Base-by-base conservation (phyloP, 1,284 basidiomycete species). In the Vanrija pseudolonga region DNA sequence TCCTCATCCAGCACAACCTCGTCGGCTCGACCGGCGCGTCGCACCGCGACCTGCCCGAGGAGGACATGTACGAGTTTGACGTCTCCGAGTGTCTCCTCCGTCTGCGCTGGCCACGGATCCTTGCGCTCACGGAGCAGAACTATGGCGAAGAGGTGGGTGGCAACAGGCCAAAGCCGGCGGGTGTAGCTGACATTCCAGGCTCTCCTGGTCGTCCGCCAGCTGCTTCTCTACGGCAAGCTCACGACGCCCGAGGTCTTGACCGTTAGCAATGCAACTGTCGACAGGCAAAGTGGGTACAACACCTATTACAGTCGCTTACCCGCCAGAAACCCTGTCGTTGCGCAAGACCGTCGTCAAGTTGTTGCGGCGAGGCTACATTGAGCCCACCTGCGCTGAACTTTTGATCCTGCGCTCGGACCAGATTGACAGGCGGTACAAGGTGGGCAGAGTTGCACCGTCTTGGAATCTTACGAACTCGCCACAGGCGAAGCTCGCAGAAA, bases 1-100 rank as follows among this genome's bases (percentile, higher is more conserved):
- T 88, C 47, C 83, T 98, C 50, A 82, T 94, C 22, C 94, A 98
- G 74, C 94, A 98, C 74, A 92, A 94, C 72, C 78, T 97, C 50
- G 81, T 94, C 39, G 90, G 89, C 83, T 87, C 92, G 68, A 85
- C 88, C 3, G 82, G 83, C 45, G 83, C 82, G 5, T 68, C 64
- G 26, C 55, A 56, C 12, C 61, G 61, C 40, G 51, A 52, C 12
- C 83, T 85, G 36, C 84, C 85, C n/a, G 88, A 86, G 45, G 71
- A 71, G 24, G 89, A 90, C 65, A 81, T 88, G 51, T 72, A 71
- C 56, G 72, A 77, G 55, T 81, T 90, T 56, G 89, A 90, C 66
- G 78, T 84, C 15, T 82, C 86, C 51, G 89, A 91, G 68, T 92
- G 90, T 69, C 77, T 93, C 40, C 77, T 85, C 74, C 79, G 90